These are phyloP conservation scores for Colletotrichum viniferum DNA, from an alignment of 2,329 filamentous ascomycete species.

Conservation along the genomic window DNA sequence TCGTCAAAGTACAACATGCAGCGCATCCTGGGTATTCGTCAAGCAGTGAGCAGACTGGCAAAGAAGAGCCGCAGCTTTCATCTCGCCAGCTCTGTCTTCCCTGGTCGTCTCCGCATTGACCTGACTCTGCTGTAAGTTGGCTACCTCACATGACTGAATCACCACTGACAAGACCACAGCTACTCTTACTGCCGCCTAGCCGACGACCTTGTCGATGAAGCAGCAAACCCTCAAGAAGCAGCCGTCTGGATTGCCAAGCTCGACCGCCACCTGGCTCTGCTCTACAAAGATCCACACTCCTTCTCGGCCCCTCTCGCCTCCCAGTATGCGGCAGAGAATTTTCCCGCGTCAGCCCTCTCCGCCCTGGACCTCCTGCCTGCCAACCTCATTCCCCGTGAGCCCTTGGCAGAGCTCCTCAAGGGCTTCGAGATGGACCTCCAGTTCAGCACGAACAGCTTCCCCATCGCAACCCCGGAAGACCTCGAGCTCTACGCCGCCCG, in stretches of 20 bases:
- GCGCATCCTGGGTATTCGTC: slow-evolving; percentile 60
- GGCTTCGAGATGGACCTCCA: slow-evolving; percentile 72
- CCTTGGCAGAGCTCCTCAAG: slow-evolving; percentile 67
- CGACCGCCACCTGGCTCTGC: slow-evolving; percentile 58
- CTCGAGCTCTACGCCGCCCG: slow-evolving; percentile 68
- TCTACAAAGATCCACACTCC: slow-evolving; percentile 41
- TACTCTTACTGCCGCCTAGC: slow-evolving; percentile 78
- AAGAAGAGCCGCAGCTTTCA: slow-evolving; percentile 77
- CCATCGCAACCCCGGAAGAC: slow-evolving; percentile 63
- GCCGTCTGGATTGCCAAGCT: slow-evolving; percentile 63
- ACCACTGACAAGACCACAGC: slow-evolving; percentile 33
- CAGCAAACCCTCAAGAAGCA: slow-evolving; percentile 56
- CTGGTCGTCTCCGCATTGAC: slow-evolving; percentile 70
- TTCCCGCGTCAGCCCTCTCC: slow-evolving; percentile 55
- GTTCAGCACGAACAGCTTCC: slow-evolving; percentile 52
- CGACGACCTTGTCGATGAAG: slow-evolving; percentile 75
- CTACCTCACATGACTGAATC: no score
- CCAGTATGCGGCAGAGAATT: slow-evolving; percentile 49
- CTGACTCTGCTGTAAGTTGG: slow-evolving; percentile 62
- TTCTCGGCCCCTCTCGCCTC: slow-evolving; percentile 17
- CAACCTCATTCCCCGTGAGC: slow-evolving; percentile 57
- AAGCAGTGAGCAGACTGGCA: slow-evolving; percentile 62
- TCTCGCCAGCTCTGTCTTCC: slow-evolving; percentile 72
- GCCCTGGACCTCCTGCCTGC: slow-evolving; percentile 66
- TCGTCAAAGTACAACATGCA: slow-evolving; percentile 58